A percentile compares a stretch with the other conserved stretches of the same genome.
Evolutionary conservation across 2,329 filamentous ascomycete genomes (phyloP).

Genomic region (Xylaria sp.): DNA sequence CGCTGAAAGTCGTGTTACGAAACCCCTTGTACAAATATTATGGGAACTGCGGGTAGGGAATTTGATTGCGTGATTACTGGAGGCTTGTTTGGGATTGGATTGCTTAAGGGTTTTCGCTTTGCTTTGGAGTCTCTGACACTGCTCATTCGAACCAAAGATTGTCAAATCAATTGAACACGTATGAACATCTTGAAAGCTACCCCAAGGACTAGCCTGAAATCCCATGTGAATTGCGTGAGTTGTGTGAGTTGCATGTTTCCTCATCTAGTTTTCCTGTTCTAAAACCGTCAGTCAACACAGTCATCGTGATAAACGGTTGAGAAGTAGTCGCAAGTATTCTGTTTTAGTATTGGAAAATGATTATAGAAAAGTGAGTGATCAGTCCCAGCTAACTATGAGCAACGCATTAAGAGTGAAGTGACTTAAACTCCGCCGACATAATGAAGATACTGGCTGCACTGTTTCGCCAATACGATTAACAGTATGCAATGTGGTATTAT

Average conservation of each 20-base stretch:
- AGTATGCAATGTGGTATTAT: neutral
- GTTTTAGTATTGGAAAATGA: neutral
- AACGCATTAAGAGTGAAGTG: neutral
- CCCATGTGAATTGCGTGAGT: neutral
- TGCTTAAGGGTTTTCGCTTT: slow-evolving; percentile 20
- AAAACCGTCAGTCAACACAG: neutral
- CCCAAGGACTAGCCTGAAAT: neutral
- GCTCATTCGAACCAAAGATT: slow-evolving; percentile 18
- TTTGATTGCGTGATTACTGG: slow-evolving; percentile 6
- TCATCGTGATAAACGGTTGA: neutral
- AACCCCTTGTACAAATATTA: slow-evolving; percentile 16
- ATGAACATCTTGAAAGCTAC: neutral
- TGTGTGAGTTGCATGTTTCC: neutral
- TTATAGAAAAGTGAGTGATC: neutral
- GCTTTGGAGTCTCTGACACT: slow-evolving; percentile 3
- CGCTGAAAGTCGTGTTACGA: neutral
- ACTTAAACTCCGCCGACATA: no score
- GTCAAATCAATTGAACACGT: slow-evolving; percentile 1
- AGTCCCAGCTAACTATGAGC: neutral
- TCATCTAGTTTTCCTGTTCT: neutral
- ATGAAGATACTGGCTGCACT: no score
- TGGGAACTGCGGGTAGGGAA: neutral
- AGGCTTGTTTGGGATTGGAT: slow-evolving; percentile 8
- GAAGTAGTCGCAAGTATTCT: neutral
- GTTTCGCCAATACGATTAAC: neutral